Conservation (phyloP, 2,329 filamentous ascomycete genomes). For the Arthrobotrys iridis region DNA sequence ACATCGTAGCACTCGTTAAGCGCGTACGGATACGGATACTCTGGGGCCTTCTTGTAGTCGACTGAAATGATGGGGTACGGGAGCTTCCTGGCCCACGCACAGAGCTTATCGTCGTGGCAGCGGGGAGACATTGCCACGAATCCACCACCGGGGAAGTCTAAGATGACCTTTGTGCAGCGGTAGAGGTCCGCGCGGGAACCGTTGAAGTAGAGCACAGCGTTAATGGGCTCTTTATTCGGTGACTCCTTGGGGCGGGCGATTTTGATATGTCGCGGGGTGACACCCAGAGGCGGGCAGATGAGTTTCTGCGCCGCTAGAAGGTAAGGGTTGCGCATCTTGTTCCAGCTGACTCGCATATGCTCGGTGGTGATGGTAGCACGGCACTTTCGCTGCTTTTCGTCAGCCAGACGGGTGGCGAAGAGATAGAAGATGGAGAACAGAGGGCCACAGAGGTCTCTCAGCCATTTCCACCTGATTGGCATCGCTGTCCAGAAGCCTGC, state of each 20-base stretch:
- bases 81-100: conserved; percentile 89
- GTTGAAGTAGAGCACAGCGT: conserved; percentile 93
- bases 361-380: conserved; percentile 86
- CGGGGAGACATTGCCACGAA: conserved; percentile 98
- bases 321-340: conserved; percentile 91
- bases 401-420: conserved; percentile 89
- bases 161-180: conserved; percentile 78
- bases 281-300: conserved; percentile 61
- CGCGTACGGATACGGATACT: conserved; percentile 84
- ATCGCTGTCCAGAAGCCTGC: conserved; percentile 99
- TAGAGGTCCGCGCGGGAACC: conserved; percentile 81
- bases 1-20: conserved; percentile 89
- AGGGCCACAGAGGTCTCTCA: conserved; percentile 83
- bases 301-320: conserved; percentile 63
- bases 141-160: conserved; percentile 92
- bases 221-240: conserved; percentile 82
- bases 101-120: conserved; percentile 90
- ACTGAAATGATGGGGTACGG: conserved; percentile 83
- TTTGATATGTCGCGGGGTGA: conserved; percentile 80
- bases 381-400: conserved; percentile 91
- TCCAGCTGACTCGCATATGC: conserved; percentile 91
- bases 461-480: conserved; percentile 81
- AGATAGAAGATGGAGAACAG: conserved; percentile 91
- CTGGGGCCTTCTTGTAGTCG: conserved; percentile 88
- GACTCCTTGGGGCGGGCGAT: conserved; percentile 83